Evolutionary conservation across 2,329 filamentous ascomycete species (phyloP).

Genomic region (Basipetospora chlamydospora): DNA sequence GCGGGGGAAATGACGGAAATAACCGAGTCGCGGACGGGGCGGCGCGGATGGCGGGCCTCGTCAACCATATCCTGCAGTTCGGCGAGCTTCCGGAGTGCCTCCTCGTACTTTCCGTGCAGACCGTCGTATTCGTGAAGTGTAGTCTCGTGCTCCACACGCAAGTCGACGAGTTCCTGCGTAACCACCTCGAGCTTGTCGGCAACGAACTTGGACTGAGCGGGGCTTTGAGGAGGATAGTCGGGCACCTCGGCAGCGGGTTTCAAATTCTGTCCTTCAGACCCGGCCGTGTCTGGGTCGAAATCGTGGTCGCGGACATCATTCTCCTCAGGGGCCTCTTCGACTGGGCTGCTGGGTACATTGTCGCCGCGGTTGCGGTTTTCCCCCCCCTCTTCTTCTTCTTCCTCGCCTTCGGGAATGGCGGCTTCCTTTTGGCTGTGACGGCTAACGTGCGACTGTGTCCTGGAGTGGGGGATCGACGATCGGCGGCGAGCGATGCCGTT

Average conservation of each 20-base stretch:
- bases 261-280: conserved; percentile 5
- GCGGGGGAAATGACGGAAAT: conserved; percentile 36
- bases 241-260: conserved; percentile 3
- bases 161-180: conserved; percentile 78
- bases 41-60: conserved; percentile 53
- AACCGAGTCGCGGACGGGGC: conserved; percentile 37
- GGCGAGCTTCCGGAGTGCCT: conserved; percentile 66
- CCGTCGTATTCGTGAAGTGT: conserved; percentile 69
- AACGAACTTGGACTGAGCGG: conserved; percentile 72
- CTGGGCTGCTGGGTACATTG: too few relatives aligned
- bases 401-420: conserved; percentile 38
- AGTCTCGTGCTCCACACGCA: conserved; percentile 79
- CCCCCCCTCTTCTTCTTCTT: conserved; percentile 28
- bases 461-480: conserved; percentile 33
- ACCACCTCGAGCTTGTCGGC: conserved; percentile 86
- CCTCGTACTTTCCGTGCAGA: conserved; percentile 80
- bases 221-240: conserved; percentile 44
- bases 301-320: not conserved
- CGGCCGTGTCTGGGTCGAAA: not conserved
- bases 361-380: conserved; percentile 7
- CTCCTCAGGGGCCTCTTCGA: not conserved
- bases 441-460: conserved; percentile 38
- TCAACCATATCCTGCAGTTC: conserved; percentile 77
- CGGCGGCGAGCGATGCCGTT: conserved; percentile 27
- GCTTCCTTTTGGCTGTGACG: conserved; percentile 39